Conservation (phyloP, 768 basidiomycete genomes). For the Jaapia argillacea region DNA sequence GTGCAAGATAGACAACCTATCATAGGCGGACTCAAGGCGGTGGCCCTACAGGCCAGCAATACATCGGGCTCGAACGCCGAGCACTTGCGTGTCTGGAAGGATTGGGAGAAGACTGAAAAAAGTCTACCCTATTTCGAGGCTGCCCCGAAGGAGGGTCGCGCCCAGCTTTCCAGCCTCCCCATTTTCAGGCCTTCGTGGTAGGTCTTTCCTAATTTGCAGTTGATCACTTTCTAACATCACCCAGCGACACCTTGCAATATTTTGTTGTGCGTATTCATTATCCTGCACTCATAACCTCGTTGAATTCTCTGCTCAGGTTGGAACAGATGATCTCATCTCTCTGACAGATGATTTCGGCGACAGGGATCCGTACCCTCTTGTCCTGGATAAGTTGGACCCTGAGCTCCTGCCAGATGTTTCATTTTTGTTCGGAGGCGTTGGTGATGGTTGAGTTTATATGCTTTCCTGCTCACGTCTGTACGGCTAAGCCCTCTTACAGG, state of each 20-base stretch:
- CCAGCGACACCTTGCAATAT: conserved; percentile 1
- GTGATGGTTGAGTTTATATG: conserved; percentile 8
- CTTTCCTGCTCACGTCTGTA: background rate
- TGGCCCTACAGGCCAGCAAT: background rate
- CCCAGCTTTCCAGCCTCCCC: conserved; percentile 2
- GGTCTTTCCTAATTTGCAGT: background rate
- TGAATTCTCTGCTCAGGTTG: conserved; percentile 1
- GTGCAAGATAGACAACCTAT: background rate
- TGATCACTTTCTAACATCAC: background rate
- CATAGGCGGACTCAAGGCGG: background rate
- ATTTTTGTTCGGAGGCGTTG: conserved; percentile 12
- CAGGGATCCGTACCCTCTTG: conserved; percentile 6
- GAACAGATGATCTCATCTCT: conserved; percentile 7
- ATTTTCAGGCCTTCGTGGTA: conserved; percentile 6
- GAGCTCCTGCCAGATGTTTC: conserved; percentile 4
- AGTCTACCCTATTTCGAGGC: background rate
- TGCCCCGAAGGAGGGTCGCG: background rate
- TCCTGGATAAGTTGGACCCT: background rate
- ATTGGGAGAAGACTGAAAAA: conserved; percentile 2
- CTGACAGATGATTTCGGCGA: conserved; percentile 3
- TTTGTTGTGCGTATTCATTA: conserved; percentile 2
- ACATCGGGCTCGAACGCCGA: background rate
- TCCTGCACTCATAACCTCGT: background rate
- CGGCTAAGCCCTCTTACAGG: background rate
- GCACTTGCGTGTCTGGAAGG: conserved; percentile 5